Evolutionary conservation across 2,329 filamentous ascomycete species (phyloP), one percentile per base, ranked within the genome.

Genomic region (Fusarium sp.): DNA sequence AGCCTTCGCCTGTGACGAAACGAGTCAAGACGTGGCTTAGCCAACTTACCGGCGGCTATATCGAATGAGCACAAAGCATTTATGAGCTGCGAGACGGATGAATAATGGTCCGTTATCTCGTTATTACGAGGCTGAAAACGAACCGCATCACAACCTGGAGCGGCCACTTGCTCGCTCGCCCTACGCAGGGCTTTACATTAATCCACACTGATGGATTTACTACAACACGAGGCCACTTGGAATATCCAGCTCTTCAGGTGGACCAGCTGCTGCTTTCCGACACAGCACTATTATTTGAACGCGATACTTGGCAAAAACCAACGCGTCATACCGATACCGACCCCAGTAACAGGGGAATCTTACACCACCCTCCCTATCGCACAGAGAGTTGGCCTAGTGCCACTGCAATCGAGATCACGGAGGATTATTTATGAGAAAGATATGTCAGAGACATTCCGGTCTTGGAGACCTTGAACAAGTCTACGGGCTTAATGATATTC

Each of bases 1-100:
- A 64, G 5, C 39, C 61, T 6, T 64, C 61, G 1, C 59, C 61
- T 14, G 61, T 51, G 13, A 30, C 57, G 14, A 64, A 64, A 37
- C 46, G 61, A 11, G 52, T 64, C 20, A 64, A 45, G 30, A 56
- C 45, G 17, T 64, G 61, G 61, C 20, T 46, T 0, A 39, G 37
- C 7, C 44, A 25, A 11, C 37, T 64, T 2, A 64, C 52, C 6
- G 59, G 61, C 20, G 60, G 59, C 19, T 62, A 55, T 6, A 62
- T 62, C 17, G 54, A 57, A 22, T 57, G 33, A 57, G 35, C 35
- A 17, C 2, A 10, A 10, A 5, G 9, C 9, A 10, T n/a, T n/a
- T 19, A 8, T 10, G 9, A 17, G 7, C 8, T n/a, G 17, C 17
- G 17, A 37, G 9, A 37, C 8, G 35, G 35, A 37, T n/a, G 17